Evolutionary conservation across 2,329 filamentous ascomycete species (phyloP), one percentile per base, ranked within the genome.

Genomic region (Fusarium sp.): DNA sequence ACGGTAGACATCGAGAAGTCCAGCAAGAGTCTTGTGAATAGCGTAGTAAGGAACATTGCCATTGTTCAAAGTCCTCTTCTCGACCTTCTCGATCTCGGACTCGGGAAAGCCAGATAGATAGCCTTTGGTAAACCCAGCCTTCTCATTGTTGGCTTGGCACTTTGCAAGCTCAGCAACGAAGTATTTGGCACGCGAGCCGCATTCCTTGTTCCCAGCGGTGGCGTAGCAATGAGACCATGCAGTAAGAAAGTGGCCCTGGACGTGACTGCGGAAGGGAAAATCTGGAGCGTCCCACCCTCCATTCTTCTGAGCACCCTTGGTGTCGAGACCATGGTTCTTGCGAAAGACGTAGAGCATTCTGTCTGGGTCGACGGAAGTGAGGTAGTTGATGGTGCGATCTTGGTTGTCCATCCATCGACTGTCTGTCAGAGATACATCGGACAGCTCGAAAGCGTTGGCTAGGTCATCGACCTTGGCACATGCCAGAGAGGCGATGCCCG

Each of bases 21-120:
- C 84, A 2, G 83, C 81, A 72, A 86, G 80, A 2, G 82, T 85
- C 77, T 86, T 87, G 76, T 87, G 85, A n/a, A 86, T 78, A 23
- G 81, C 81, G 62, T 87, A 87, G 74, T 86, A 87, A 0, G 84
- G 84, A 1, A 87, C 85, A 48, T 86, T 86, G 28, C 84, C 84
- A 43, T 82, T 84, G 53, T 34, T 79, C 14, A 86, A 74, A 0
- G 77, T 84, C 1, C 84, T 75, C 1, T 75, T 72, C 57, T 86
- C 84, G 2, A 86, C 74, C 1, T 76, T 77, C 2, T 66, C 74
- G 44, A 87, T 83, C 16, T 86, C 84, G 0, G 83, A 84, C 65
- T 87, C 85, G 0, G 84, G 84, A 31, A 86, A 87, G 4, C 84
- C 84, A 6, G 82, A 84, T 0, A 87, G 75, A 59, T 87, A 87